A percentile compares a stretch with the other conserved stretches of the same genome.
Conservation (phyloP, 2,329 filamentous ascomycete genomes). For the Aphanocladium album region DNA sequence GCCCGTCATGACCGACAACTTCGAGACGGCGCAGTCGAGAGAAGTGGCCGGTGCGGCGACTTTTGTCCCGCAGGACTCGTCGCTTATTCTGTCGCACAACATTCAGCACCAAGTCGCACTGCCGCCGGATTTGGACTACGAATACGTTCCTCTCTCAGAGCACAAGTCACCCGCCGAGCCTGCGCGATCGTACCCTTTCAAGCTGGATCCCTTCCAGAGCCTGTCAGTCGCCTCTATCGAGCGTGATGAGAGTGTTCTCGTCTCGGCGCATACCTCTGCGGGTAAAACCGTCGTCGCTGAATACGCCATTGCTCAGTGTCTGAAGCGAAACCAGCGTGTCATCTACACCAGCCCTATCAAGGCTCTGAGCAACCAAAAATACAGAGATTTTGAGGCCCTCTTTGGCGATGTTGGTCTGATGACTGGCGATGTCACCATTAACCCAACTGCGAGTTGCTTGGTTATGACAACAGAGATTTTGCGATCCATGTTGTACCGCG, state of each 20-base stretch:
- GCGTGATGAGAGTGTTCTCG: constrained; percentile 90
- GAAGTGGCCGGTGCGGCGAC: constrained; percentile 79
- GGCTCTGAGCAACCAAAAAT: constrained; percentile 97
- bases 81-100: constrained; percentile 87
- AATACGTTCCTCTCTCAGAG: constrained; percentile 89
- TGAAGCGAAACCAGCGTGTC: constrained; percentile 95
- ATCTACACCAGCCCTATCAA: constrained; percentile 99
- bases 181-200: constrained; percentile 80
- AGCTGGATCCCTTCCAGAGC: constrained; percentile 95
- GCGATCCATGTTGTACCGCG: constrained; percentile 95
- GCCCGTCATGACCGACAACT: constrained; percentile 85
- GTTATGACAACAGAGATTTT: constrained; percentile 99
- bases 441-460: constrained; percentile 93
- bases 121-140: constrained; percentile 88
- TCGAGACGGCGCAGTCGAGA: constrained; percentile 90
- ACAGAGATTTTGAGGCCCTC: constrained; percentile 89
- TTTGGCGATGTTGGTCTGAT: constrained; percentile 97
- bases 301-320: constrained; percentile 94
- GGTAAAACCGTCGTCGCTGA: constrained; percentile 98
- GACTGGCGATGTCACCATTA: constrained; percentile 99
- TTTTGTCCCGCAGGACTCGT: constrained; percentile 57
- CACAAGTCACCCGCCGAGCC: constrained; percentile 87
- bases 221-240: constrained; percentile 93
- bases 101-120: constrained; percentile 97
- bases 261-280: constrained; percentile 94